A percentile compares a stretch with the other conserved stretches of the same genome.
phyloP scores from a whole-genome alignment of 306 rosid species.

The Lathyrus sativus region DNA sequence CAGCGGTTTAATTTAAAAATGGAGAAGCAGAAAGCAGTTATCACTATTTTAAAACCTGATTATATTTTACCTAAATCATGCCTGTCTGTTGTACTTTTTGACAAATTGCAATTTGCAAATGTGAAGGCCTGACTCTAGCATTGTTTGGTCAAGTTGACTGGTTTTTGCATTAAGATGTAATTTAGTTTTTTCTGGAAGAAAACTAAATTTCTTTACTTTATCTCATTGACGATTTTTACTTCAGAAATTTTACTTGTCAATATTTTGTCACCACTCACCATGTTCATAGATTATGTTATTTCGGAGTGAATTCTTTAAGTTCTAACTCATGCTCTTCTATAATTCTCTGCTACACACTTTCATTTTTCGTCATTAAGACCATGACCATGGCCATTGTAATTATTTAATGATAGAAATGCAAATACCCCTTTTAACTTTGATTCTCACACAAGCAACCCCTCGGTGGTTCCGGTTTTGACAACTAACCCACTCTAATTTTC shows the following conservation, averaged over 20 bases:
- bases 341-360: background rate
- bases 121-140: too few relatives aligned
- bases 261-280: background rate
- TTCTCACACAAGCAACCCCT: background rate
- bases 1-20: background rate
- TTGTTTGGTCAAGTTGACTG: background rate
- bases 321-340: background rate
- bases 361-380: background rate
- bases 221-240: background rate
- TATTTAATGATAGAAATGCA: background rate
- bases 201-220: background rate
- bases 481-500: background rate
- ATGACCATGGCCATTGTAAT: background rate
- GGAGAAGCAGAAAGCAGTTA: background rate
- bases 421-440: background rate
- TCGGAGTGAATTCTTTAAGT: background rate
- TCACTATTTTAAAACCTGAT: too few relatives aligned
- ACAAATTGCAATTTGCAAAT: too few relatives aligned
- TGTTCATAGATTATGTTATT: background rate
- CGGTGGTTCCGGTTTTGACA: background rate
- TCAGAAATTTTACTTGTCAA: background rate
- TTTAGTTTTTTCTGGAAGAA: slow-evolving; percentile 1
- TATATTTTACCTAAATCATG: too few relatives aligned
- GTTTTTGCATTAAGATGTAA: background rate
- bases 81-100: too few relatives aligned